A percentile compares a stretch with the other conserved stretches of the same genome.
phyloP scores from a whole-genome alignment of 805 yeast species.

The Candida coquimbonensis region DNA sequence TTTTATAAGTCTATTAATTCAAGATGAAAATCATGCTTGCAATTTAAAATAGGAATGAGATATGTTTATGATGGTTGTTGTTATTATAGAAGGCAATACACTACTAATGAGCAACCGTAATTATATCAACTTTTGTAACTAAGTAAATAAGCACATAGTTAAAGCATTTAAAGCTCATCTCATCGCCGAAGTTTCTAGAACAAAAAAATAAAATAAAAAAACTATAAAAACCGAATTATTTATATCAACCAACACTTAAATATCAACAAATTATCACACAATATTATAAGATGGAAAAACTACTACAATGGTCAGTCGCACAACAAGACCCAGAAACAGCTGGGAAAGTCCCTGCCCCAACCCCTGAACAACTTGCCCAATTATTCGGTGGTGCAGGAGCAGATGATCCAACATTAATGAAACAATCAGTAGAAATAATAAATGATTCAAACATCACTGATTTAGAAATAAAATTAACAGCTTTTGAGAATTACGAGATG shows the following conservation, averaged over 20 bases:
- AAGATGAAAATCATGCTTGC: not conserved
- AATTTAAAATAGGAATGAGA: too few species aligned
- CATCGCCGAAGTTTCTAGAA: conserved; percentile 2
- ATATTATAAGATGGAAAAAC: conserved; percentile 66
- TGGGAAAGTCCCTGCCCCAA: conserved; percentile 59
- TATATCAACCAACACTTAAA: too few species aligned
- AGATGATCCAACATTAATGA: conserved; percentile 89
- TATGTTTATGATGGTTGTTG: too few species aligned
- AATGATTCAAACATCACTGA: conserved; percentile 45
- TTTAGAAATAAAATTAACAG: conserved; percentile 58
- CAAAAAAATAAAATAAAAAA: not conserved
- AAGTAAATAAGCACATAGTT: too few species aligned
- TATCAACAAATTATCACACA: not conserved
- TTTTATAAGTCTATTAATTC: conserved; percentile 19
- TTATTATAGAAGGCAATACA: too few species aligned
- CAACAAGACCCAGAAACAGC: conserved; percentile 67
- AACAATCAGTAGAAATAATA: conserved; percentile 59
- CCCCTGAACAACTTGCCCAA: conserved; percentile 72
- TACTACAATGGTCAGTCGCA: conserved; percentile 89
- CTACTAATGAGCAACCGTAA: too few species aligned
- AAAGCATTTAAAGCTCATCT: too few species aligned
- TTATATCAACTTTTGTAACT: too few species aligned
- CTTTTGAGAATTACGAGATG: conserved; percentile 91
- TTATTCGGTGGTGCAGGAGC: conserved; percentile 62
- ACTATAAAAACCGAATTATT: too few species aligned